phyloP scores from a whole-genome alignment of 176 grass and related monocot genomes.

The Oryza punctata region DNA sequence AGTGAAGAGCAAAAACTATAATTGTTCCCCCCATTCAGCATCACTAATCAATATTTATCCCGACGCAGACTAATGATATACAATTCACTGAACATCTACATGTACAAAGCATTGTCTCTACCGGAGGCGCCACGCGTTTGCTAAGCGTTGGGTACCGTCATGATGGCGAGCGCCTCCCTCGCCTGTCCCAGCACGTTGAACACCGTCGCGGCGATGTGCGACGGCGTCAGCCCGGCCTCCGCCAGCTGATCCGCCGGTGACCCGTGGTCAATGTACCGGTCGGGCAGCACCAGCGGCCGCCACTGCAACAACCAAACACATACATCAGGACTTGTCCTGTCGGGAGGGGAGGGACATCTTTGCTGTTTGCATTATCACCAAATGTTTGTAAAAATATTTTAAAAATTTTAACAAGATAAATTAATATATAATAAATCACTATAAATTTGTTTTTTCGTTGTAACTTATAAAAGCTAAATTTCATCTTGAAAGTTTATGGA shows the following conservation, averaged over 20 bases:
- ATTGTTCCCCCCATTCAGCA: background rate
- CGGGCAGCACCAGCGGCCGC: slow-evolving; percentile 90
- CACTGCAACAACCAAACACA: slow-evolving; percentile 57
- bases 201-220: slow-evolving; percentile 90
- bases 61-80: background rate
- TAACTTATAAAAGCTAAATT: too few relatives aligned
- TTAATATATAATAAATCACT: too few relatives aligned
- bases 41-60: slow-evolving; percentile 5
- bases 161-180: slow-evolving; percentile 84
- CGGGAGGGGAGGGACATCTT: too few relatives aligned
- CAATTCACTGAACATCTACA: slow-evolving; percentile 26
- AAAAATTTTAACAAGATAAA: too few relatives aligned
- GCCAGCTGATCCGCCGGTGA: slow-evolving; percentile 83
- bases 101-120: slow-evolving; percentile 36
- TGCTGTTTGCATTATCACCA: too few relatives aligned
- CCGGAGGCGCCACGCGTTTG: background rate
- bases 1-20: background rate
- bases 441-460: too few relatives aligned
- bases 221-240: slow-evolving; percentile 82
- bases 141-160: slow-evolving; percentile 56
- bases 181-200: slow-evolving; percentile 91
- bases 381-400: too few relatives aligned
- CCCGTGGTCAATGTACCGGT: slow-evolving; percentile 91
- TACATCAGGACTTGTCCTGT: too few relatives aligned
- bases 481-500: too few relatives aligned